Conservation (phyloP, 805 yeast species). For the Tetrapisispora nanseiensis region DNA sequence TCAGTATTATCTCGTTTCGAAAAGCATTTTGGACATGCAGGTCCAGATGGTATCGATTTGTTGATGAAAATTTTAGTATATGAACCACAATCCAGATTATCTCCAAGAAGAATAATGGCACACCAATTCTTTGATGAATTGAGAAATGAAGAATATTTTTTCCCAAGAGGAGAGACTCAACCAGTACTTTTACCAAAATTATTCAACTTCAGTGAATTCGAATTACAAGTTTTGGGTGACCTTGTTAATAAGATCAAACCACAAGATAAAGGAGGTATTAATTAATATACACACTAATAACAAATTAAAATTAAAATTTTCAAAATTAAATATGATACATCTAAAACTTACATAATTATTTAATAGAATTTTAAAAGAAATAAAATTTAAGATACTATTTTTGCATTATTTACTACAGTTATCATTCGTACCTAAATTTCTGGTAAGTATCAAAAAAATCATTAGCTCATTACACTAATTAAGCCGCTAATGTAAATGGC, state of each 20-base stretch:
- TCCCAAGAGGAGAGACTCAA: conserved; percentile 45
- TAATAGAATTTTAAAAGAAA: neutral
- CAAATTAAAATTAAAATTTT: neutral
- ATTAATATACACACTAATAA: neutral
- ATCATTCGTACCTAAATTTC: no score
- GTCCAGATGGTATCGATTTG: conserved; percentile 79
- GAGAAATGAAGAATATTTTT: conserved; percentile 43
- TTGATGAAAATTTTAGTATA: conserved; percentile 75
- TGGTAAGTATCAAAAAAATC: neutral
- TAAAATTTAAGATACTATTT: neutral
- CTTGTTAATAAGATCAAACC: conserved; percentile 16
- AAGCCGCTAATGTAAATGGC: no score
- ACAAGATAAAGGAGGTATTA: neutral
- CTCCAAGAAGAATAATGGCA: conserved; percentile 72
- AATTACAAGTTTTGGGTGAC: conserved; percentile 37
- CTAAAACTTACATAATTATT: neutral
- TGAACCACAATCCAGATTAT: conserved; percentile 75
- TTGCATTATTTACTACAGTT: no score
- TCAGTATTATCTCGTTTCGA: conserved; percentile 46
- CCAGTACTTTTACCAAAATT: conserved; percentile 38
- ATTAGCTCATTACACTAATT: neutral
- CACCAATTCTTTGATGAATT: conserved; percentile 87
- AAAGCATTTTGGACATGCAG: conserved; percentile 65
- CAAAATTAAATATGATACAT: neutral
- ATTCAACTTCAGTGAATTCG: conserved; percentile 65